These are phyloP conservation scores for Debaryomyces hansenii DNA, from an alignment of 805 yeast genomes.

Conservation along the genomic window DNA sequence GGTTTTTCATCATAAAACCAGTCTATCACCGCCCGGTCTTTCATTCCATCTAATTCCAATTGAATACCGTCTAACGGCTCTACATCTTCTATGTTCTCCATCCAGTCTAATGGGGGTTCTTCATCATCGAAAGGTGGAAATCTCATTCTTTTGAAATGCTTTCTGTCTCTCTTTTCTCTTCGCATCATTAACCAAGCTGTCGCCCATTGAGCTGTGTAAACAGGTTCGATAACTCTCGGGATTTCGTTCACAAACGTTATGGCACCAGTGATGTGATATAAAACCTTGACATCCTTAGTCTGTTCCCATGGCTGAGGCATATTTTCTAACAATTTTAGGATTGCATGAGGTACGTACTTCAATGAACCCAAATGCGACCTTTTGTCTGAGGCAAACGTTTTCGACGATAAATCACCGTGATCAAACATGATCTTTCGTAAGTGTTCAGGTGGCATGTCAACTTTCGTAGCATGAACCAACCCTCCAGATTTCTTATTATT, in stretches of 20 bases:
- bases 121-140: conserved; percentile 98
- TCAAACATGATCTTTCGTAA: conserved; percentile 77
- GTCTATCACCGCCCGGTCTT: conserved; percentile 59
- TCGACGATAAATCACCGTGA: conserved; percentile 82
- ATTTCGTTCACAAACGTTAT: conserved; percentile 91
- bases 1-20: conserved; percentile 87
- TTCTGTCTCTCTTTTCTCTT: conserved; percentile 86
- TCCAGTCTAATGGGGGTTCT: conserved; percentile 85
- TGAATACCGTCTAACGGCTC: conserved; percentile 74
- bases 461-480: conserved; percentile 58
- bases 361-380: conserved; percentile 86
- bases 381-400: conserved; percentile 78
- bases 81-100: conserved; percentile 72
- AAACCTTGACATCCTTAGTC: conserved; percentile 77
- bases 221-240: conserved; percentile 90
- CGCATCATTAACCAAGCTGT: conserved; percentile 91
- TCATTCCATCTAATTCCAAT: conserved; percentile 61
- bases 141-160: conserved; percentile 86
- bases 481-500: conserved; percentile 37
- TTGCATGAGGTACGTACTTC: conserved; percentile 95
- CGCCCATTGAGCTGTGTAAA: conserved; percentile 94
- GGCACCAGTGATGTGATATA: conserved; percentile 91
- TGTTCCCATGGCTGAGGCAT: conserved; percentile 99
- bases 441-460: conserved; percentile 93
- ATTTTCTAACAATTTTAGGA: conserved; percentile 82